Percentiles rank a stretch among this genome's conserved stretches.
phyloP scores from a whole-genome alignment of 306 rosid genomes.

The Malus orientalis region DNA sequence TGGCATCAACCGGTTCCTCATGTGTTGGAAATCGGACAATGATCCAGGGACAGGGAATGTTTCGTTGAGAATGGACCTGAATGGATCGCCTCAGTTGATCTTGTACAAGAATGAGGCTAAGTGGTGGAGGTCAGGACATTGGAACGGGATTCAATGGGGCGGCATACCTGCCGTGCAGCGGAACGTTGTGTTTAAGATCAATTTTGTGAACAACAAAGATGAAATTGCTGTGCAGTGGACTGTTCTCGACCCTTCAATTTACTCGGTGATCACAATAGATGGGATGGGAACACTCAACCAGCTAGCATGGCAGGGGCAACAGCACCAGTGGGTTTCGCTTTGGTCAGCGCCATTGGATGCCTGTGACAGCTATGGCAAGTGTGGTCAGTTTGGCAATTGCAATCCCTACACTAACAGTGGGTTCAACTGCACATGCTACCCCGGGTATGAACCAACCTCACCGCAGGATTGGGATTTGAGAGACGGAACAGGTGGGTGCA shows the following conservation, averaged over 20 bases:
- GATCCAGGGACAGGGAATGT: conserved; percentile 45
- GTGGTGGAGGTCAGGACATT: conserved; percentile 31
- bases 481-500: conserved; percentile 50
- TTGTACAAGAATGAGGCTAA: conserved; percentile 14
- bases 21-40: conserved; percentile 27
- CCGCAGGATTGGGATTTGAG: conserved; percentile 37
- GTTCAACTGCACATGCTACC: conserved; percentile 45
- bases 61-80: conserved; percentile 8
- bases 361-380: conserved; percentile 48
- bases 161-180: conserved; percentile 18
- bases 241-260: conserved; percentile 4
- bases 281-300: conserved; percentile 21
- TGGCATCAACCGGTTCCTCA: conserved; percentile 7
- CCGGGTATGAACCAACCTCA: conserved; percentile 50
- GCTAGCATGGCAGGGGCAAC: conserved; percentile 32
- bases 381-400: conserved; percentile 44
- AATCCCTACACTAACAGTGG: conserved; percentile 24
- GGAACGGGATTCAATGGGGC: conserved; percentile 36
- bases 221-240: conserved; percentile 11
- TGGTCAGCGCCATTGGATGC: conserved; percentile 32
- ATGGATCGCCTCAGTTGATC: conserved; percentile 35
- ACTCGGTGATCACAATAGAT: conserved; percentile 10
- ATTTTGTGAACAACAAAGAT: conserved; percentile 2
- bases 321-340: conserved; percentile 27
- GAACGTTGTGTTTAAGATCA: conserved; percentile 5